Conservation (phyloP, 345 rosid genomes). For the Salix dunnii region DNA sequence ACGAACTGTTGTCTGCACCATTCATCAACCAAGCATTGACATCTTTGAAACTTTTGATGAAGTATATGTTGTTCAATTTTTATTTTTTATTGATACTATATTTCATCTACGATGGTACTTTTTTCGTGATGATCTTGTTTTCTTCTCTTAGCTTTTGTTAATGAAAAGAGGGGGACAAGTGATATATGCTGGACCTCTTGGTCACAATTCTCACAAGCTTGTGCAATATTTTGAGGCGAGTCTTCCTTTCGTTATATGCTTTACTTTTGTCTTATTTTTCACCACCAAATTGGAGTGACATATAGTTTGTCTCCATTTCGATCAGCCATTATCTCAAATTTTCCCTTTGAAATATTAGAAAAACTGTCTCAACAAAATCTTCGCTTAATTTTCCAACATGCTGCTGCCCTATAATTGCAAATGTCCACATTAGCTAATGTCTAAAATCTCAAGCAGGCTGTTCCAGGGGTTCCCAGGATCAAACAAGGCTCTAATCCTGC, state of each 20-base stretch:
- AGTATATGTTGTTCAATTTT: slow-evolving; percentile 28
- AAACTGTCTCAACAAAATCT: too few relatives aligned
- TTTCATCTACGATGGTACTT: not conserved
- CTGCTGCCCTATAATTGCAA: too few relatives aligned
- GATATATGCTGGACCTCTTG: slow-evolving; percentile 14
- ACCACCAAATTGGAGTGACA: too few relatives aligned
- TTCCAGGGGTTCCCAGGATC: slow-evolving; percentile 18
- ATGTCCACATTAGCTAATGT: not conserved
- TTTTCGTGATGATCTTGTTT: not conserved
- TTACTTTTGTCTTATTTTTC: too few relatives aligned
- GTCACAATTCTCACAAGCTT: slow-evolving; percentile 8
- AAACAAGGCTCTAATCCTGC: slow-evolving; percentile 28
- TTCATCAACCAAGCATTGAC: slow-evolving; percentile 89
- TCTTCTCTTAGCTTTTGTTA: slow-evolving; percentile 12
- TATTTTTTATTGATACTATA: not conserved
- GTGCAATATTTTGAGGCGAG: slow-evolving; percentile 19
- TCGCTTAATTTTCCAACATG: too few relatives aligned
- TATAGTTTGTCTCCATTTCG: too few relatives aligned
- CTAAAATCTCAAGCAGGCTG: not conserved
- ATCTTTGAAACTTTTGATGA: slow-evolving; percentile 82
- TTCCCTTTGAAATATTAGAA: not conserved
- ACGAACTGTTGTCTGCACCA: slow-evolving; percentile 81
- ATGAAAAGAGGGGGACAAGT: slow-evolving; percentile 26
- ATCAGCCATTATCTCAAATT: not conserved
- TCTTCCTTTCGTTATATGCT: not conserved